Evolutionary conservation across 371 early-diverging fungal genomes (phyloP).

Genomic region (Mucor sp.): DNA sequence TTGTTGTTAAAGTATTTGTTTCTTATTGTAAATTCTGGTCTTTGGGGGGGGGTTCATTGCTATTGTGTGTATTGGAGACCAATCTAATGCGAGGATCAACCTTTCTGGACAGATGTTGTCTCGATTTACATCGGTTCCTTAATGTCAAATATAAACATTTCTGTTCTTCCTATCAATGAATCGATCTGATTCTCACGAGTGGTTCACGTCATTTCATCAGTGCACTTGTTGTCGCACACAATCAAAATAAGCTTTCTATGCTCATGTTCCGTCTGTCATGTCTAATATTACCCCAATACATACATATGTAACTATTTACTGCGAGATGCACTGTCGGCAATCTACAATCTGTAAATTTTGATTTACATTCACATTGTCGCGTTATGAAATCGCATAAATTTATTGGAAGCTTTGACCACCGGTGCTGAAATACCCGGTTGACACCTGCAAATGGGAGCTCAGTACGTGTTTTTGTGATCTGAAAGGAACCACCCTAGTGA

Average conservation of each 20-base stretch:
- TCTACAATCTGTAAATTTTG: too few species aligned
- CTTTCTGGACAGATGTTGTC: not conserved
- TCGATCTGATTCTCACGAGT: not conserved
- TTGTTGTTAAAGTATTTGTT: not conserved
- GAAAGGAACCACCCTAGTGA: too few species aligned
- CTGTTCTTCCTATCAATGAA: not conserved
- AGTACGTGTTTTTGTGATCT: too few species aligned
- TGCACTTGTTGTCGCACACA: not conserved
- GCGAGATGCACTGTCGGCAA: too few species aligned
- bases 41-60: not conserved
- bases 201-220: not conserved
- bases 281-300: too few species aligned
- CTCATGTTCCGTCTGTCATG: too few species aligned
- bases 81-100: not conserved
- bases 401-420: too few species aligned
- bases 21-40: slow-evolving; percentile 8
- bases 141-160: not conserved
- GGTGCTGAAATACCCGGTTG: too few species aligned
- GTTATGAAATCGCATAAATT: too few species aligned
- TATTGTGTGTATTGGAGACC: not conserved
- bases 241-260: not conserved
- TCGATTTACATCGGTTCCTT: not conserved
- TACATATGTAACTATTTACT: too few species aligned
- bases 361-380: too few species aligned
- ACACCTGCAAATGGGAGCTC: too few species aligned